Conservation (phyloP, 2,329 filamentous ascomycete species). For the Penicillium sp. region DNA sequence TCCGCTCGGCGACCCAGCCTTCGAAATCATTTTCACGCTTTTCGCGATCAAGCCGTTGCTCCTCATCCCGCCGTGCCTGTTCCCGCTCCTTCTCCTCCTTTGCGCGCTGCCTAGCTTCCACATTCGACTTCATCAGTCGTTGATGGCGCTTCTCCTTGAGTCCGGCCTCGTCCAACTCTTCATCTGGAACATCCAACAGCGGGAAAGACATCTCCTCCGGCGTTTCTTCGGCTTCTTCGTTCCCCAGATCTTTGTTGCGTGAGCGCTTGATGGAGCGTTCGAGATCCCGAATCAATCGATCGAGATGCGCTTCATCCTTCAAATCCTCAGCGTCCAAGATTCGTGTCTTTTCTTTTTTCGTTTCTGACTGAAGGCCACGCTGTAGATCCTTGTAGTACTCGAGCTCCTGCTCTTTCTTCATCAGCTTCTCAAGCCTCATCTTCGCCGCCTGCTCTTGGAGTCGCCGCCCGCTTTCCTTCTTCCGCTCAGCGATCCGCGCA, state of each 20-base stretch:
- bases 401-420: constrained; percentile 93
- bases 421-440: constrained; percentile 92
- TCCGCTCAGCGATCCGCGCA: constrained; percentile 85
- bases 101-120: constrained; percentile 89
- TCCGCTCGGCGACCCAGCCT: constrained; percentile 82
- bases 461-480: constrained; percentile 89
- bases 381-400: constrained; percentile 92
- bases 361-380: constrained; percentile 70
- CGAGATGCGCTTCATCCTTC: constrained; percentile 85
- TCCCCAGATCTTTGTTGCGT: constrained; percentile 89
- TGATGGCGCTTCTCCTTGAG: constrained; percentile 94
- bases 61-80: constrained; percentile 80
- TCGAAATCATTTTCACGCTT: constrained; percentile 83
- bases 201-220: constrained; percentile 81
- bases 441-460: constrained; percentile 96
- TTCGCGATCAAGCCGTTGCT: constrained; percentile 82
- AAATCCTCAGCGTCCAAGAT: constrained; percentile 89
- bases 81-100: constrained; percentile 96
- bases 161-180: constrained; percentile 87
- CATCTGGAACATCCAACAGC: constrained; percentile 85
- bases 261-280: constrained; percentile 89
- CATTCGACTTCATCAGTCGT: constrained; percentile 88
- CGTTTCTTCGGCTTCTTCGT: constrained; percentile 79
- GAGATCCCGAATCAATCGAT: constrained; percentile 83
- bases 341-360: constrained; percentile 88